Conservation (phyloP, 1,139 yeast genomes). For the Taiozyma sp. region DNA sequence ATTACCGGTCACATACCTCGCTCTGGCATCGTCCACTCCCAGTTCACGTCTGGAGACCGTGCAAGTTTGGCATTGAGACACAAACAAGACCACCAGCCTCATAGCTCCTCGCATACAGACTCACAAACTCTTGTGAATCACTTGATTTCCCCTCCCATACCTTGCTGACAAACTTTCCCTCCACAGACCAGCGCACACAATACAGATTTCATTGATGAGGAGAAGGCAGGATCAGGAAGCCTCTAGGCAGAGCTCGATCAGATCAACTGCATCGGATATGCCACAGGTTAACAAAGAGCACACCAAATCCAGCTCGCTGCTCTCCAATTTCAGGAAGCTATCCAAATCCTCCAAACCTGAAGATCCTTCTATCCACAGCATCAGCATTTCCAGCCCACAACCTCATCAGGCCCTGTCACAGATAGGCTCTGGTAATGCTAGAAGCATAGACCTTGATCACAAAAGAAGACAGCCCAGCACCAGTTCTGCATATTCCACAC, state of each 20-base stretch:
- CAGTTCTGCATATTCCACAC: slow-evolving; percentile 19
- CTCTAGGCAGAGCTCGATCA: slow-evolving; percentile 15
- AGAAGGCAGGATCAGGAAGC: slow-evolving; percentile 13
- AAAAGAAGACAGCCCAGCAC: slow-evolving; percentile 18
- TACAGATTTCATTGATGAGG: slow-evolving; percentile 8
- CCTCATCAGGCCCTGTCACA: slow-evolving; percentile 6
- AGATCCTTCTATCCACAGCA: slow-evolving; percentile 7
- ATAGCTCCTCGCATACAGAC: neutral
- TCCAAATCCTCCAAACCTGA: slow-evolving; percentile 12
- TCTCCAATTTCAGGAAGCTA: slow-evolving; percentile 22
- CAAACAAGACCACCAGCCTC: neutral
- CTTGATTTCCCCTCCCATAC: neutral
- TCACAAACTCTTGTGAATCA: neutral
- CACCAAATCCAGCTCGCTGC: slow-evolving; percentile 17
- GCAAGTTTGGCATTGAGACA: neutral
- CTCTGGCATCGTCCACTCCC: neutral
- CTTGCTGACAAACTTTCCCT: neutral
- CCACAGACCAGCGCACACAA: neutral
- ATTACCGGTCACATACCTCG: neutral
- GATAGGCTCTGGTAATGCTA: neutral
- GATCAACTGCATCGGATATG: slow-evolving; percentile 7
- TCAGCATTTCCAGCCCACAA: slow-evolving; percentile 17
- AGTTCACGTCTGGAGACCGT: neutral
- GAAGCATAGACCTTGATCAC: neutral
- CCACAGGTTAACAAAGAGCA: neutral